These are phyloP conservation scores for Acidomyces sp. DNA, from an alignment of 495 filamentous ascomycete genomes.

Conservation along the genomic window DNA sequence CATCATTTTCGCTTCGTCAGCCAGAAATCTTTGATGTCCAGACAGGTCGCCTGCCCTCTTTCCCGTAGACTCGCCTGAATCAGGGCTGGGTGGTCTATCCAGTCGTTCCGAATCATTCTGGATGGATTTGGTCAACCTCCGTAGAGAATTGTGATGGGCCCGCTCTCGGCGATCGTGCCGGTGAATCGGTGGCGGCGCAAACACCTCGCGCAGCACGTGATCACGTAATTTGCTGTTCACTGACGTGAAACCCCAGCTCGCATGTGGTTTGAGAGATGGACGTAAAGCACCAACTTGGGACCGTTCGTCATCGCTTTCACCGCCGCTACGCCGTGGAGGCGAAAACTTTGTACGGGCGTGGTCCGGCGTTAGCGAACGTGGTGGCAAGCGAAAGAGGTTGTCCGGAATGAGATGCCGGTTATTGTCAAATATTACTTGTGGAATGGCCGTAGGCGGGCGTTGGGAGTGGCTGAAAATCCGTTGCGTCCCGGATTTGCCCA, in stretches of 20 bases:
- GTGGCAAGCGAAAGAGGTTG: constrained; percentile 46
- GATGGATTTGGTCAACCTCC: constrained; percentile 29
- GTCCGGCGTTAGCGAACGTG: constrained; percentile 15
- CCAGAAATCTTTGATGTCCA: no score
- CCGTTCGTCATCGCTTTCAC: constrained; percentile 11
- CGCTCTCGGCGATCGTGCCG: constrained; percentile 48
- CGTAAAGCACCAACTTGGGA: constrained; percentile 7
- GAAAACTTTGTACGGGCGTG: constrained; percentile 5
- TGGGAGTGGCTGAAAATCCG: constrained; percentile 74
- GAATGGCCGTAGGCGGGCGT: constrained; percentile 44
- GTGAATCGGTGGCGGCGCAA: constrained; percentile 69
- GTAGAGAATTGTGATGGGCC: constrained; percentile 41
- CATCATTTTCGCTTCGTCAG: constrained; percentile 8
- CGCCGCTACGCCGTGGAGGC: constrained; percentile 3
- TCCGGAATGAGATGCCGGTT: constrained; percentile 92
- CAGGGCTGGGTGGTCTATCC: constrained; percentile 25
- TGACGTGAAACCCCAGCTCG: constrained; percentile 90
- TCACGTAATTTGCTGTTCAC: constrained; percentile 81
- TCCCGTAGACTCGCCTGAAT: constrained; percentile 28
- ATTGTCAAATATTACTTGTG: constrained; percentile 88
- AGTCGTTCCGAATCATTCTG: constrained; percentile 8
- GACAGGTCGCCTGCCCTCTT: not conserved
- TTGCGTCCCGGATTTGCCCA: constrained; percentile 7
- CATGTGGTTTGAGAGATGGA: constrained; percentile 34
- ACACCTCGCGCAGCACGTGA: constrained; percentile 88